These are phyloP conservation scores for Acanthamoeba rhysodes DNA, from an alignment of 208 protist genomes.

Conservation along the genomic window DNA sequence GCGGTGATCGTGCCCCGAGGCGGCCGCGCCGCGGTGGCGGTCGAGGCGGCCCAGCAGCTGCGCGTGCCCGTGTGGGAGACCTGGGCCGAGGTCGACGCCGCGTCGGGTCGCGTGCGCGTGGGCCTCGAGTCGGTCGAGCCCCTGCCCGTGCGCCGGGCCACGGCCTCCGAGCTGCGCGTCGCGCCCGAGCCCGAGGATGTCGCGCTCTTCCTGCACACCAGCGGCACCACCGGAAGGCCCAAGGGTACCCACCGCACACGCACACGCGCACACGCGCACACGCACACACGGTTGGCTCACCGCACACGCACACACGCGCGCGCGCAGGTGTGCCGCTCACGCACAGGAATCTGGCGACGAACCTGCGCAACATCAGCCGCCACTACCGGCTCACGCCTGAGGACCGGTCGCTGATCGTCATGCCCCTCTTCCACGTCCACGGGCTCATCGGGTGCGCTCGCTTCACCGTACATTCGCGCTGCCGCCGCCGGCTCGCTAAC, in stretches of 20 bases:
- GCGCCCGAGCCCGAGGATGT: conserved; percentile 68
- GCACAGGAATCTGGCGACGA: conserved; percentile 81
- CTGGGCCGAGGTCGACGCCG: not conserved
- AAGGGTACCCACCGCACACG: conserved; percentile 75
- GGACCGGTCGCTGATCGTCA: conserved; percentile 81
- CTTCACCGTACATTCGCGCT: not conserved
- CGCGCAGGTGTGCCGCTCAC: conserved; percentile 83
- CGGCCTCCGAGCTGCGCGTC: not conserved
- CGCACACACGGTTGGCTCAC: not conserved
- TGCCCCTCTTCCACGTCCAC: conserved; percentile 89
- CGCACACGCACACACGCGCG: no score
- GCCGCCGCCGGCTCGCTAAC: not conserved
- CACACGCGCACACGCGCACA: no score
- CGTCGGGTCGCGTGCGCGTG: conserved; percentile 5
- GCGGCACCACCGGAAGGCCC: conserved; percentile 86
- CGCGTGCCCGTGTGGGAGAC: conserved; percentile 46
- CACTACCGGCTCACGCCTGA: conserved; percentile 70
- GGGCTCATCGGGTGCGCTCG: conserved; percentile 82
- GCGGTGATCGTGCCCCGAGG: conserved; percentile 77
- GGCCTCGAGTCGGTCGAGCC: conserved; percentile 7
- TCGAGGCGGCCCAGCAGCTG: conserved; percentile 57
- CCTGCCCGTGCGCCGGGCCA: not conserved
- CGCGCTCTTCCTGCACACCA: conserved; percentile 88
- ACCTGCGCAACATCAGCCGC: conserved; percentile 80
- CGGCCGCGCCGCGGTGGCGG: not conserved